These are phyloP conservation scores for Alternaria arbusti DNA, from an alignment of 2,329 filamentous ascomycete species.

Conservation along the genomic window DNA sequence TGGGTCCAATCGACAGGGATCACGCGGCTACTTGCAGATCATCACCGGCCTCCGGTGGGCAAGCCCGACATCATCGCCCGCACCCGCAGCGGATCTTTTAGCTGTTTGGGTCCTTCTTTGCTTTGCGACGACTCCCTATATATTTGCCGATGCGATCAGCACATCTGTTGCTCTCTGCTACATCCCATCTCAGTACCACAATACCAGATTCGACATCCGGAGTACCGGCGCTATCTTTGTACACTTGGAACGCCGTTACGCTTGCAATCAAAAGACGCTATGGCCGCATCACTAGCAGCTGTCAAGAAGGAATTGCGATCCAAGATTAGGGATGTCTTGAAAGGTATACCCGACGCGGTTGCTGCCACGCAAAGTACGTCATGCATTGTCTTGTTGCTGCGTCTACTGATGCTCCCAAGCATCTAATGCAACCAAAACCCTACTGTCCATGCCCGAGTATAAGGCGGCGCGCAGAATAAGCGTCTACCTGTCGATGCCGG, in stretches of 20 bases:
- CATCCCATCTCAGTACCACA: neutral
- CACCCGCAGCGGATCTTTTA: slow-evolving; percentile 16
- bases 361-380: slow-evolving; percentile 73
- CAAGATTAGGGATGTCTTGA: slow-evolving; percentile 71
- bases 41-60: slow-evolving; percentile 20
- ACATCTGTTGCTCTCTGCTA: neutral
- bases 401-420: slow-evolving; percentile 58
- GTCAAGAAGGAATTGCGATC: slow-evolving; percentile 79
- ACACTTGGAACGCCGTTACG: slow-evolving; percentile 21
- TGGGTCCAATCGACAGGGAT: slow-evolving; percentile 28
- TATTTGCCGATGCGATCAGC: neutral
- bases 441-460: slow-evolving; percentile 76
- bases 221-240: slow-evolving; percentile 10
- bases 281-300: slow-evolving; percentile 62
- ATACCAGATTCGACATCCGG: neutral
- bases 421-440: slow-evolving; percentile 65
- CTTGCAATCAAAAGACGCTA: slow-evolving; percentile 15
- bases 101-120: neutral
- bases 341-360: slow-evolving; percentile 65
- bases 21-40: slow-evolving; percentile 39
- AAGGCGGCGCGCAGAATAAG: slow-evolving; percentile 76
- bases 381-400: neutral
- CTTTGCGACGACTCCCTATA: neutral
- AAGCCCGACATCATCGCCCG: slow-evolving; percentile 22
- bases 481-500: slow-evolving; percentile 92